Evolutionary conservation across 2,329 filamentous ascomycete species (phyloP), one percentile per base, ranked within the genome.

Genomic region (Fusarium liriodendri): DNA sequence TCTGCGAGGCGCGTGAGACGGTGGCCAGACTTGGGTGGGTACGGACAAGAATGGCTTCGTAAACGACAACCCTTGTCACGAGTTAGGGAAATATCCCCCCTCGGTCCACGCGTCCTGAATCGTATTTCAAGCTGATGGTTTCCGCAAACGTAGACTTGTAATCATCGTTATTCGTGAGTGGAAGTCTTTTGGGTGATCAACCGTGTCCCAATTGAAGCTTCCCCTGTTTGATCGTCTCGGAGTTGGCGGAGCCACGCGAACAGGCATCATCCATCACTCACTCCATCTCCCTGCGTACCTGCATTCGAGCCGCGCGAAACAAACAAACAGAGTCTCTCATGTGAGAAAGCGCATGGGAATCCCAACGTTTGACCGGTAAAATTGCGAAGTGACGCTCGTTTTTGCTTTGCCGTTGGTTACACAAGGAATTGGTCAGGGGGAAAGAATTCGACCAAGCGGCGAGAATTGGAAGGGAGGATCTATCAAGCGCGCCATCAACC

Each of bases 11-110:
- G 52, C 40, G 64, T 72, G 70, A 76, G 72, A 54, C 52, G 57
- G 62, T 69, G 70, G 62, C 61, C 76, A 71, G 67, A 73, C 67
- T 75, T 40, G 57, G 63, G 73, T 76, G 74, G 77, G 69, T 64
- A 75, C 58, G 42, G 59, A 27, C 64, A 37, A 38, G 47, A 22
- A 75, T 73, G 59, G 62, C 72, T 72, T 76, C 64, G 60, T 55
- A 66, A 54, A 64, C 69, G 60, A 70, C 58, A 40, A 78, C 69
- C 75, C 75, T 77, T 77, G 74, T 78, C 74, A 61, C 45, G 52
- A 55, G 47, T 65, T 58, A 61, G 59, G 32, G 73, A 74, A 71
- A 73, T 77, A 55, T 78, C 59, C 67, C 77, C 71, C 65, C 27
- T 50, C 38, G 47, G 60, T 42, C 60, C 66, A 67, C 54, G 61